Evolutionary conservation across 202 grass and related monocot species (phyloP).

Genomic region (Miscanthus sacchariflorus): DNA sequence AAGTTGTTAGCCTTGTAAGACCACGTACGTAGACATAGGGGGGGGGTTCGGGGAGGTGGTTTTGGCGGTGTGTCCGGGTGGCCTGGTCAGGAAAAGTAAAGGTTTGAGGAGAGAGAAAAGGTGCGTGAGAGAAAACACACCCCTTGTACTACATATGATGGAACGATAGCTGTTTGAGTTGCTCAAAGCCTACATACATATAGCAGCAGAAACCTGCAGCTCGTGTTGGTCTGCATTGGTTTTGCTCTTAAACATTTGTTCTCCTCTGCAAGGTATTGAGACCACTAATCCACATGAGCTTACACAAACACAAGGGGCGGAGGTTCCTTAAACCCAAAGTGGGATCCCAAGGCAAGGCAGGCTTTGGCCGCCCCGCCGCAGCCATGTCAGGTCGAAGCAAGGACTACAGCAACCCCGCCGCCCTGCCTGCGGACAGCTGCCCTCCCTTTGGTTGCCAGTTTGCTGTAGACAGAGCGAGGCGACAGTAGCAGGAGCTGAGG

Average conservation of each 20-base stretch:
- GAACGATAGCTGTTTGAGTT: neutral
- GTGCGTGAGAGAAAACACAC: neutral
- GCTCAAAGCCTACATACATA: neutral
- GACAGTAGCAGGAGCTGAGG: neutral
- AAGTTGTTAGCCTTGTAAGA: neutral
- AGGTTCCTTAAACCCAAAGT: neutral
- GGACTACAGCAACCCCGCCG: neutral
- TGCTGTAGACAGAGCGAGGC: neutral
- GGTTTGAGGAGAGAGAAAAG: neutral
- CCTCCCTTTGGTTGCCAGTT: neutral
- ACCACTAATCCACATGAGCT: neutral
- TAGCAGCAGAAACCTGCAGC: neutral
- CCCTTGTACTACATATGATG: no score
- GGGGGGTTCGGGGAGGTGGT: neutral
- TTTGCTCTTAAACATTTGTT: neutral
- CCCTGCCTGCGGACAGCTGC: neutral
- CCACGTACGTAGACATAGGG: neutral
- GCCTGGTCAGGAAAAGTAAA: neutral
- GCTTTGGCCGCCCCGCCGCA: neutral
- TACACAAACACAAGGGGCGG: neutral
- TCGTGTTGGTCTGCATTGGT: neutral
- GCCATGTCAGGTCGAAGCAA: neutral
- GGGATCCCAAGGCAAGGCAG: neutral
- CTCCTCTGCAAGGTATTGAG: neutral
- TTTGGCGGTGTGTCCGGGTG: neutral